These are phyloP conservation scores for Chalciporus sp. DNA, from an alignment of 1,284 basidiomycete species.

Conservation along the genomic window DNA sequence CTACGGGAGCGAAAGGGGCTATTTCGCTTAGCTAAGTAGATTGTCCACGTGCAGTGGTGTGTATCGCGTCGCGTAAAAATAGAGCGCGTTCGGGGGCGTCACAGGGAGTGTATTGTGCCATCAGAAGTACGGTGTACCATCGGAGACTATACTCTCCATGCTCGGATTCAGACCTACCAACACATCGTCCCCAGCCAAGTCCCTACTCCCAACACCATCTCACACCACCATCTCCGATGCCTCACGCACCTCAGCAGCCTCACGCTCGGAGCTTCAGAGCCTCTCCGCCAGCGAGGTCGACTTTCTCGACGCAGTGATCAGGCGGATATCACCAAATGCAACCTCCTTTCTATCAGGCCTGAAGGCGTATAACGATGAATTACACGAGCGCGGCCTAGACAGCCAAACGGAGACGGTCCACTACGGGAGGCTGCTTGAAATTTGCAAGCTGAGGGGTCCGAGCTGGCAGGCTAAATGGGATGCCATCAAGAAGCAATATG, in stretches of 20 bases:
- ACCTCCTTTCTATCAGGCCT: constrained; percentile 77
- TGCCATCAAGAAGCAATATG: constrained; percentile 60
- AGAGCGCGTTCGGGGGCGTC: neutral
- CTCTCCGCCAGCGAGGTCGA: constrained; percentile 64
- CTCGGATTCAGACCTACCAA: constrained; percentile 33
- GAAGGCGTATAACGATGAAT: constrained; percentile 78
- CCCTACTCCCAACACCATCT: constrained; percentile 15
- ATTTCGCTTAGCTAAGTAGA: constrained; percentile 28
- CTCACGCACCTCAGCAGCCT: constrained; percentile 49
- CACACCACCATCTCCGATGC: constrained; percentile 38
- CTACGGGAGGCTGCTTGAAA: constrained; percentile 76
- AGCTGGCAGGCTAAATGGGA: constrained; percentile 81
- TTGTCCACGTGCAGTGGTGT: constrained; percentile 25
- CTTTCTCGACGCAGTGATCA: constrained; percentile 73
- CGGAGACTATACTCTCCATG: too few relatives aligned
- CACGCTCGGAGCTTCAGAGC: constrained; percentile 56
- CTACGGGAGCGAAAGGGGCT: too few relatives aligned
- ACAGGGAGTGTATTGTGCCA: too few relatives aligned
- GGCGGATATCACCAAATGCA: constrained; percentile 61
- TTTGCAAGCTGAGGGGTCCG: constrained; percentile 73
- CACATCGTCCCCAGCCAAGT: constrained; percentile 35
- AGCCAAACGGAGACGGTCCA: constrained; percentile 77
- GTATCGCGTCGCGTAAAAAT: constrained; percentile 29
- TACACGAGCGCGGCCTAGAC: constrained; percentile 73
- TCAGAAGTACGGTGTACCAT: too few relatives aligned